A percentile compares a stretch with the other conserved stretches of the same genome.
phyloP scores from a whole-genome alignment of 2,329 filamentous ascomycete genomes.

The Arthrobotrys megalospora region DNA sequence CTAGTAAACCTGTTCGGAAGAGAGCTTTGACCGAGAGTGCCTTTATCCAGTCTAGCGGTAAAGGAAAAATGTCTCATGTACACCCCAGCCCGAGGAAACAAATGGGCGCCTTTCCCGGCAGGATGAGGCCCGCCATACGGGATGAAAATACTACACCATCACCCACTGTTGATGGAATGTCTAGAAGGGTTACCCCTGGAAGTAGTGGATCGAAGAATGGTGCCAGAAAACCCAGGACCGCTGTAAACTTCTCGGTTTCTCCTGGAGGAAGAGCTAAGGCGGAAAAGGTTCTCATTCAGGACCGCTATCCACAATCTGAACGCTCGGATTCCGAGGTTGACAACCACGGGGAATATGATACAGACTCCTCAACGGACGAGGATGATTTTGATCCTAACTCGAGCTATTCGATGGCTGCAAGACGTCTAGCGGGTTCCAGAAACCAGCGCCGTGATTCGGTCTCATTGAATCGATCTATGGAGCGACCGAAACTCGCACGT shows the following conservation, averaged over 20 bases:
- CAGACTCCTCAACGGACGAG: conserved; percentile 59
- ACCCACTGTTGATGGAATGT: conserved; percentile 36
- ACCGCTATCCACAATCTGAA: conserved; percentile 24
- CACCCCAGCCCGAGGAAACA: conserved; percentile 50
- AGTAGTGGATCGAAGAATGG: conserved; percentile 35
- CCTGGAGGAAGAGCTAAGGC: conserved; percentile 58
- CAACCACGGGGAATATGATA: conserved; percentile 52
- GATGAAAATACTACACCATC: conserved; percentile 60
- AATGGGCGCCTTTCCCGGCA: conserved; percentile 43
- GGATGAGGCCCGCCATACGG: conserved; percentile 23
- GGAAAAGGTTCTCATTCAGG: conserved; percentile 42
- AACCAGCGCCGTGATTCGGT: conserved; percentile 29
- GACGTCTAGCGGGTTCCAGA: conserved; percentile 44
- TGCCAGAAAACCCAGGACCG: conserved; percentile 28
- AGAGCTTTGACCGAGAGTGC: conserved; percentile 55
- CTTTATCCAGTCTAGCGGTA: conserved; percentile 36
- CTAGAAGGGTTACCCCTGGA: conserved; percentile 39
- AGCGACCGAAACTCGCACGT: conserved; percentile 54
- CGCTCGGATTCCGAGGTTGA: conserved; percentile 44
- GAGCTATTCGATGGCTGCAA: conserved; percentile 56
- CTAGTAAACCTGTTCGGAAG: conserved; percentile 39
- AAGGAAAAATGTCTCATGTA: conserved; percentile 23
- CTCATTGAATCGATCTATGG: conserved; percentile 43
- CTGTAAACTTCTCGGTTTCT: conserved; percentile 57
- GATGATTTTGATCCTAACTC: conserved; percentile 54